A percentile compares a stretch with the other conserved stretches of the same genome.
phyloP scores from a whole-genome alignment of 192 early-diverging fungal species.

The Linnemannia hyalina region DNA sequence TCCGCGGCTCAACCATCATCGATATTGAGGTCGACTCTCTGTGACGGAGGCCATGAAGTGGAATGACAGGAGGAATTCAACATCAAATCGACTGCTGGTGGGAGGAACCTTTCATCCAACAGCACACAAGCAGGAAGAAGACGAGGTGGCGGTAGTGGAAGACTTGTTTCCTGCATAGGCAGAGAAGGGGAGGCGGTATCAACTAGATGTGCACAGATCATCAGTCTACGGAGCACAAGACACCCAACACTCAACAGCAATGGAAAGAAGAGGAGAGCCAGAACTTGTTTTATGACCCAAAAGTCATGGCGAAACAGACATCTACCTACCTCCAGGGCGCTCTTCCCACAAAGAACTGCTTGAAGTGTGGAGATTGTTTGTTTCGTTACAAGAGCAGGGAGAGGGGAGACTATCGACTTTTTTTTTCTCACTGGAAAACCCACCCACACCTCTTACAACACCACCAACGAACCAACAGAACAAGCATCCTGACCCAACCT shows the following conservation, averaged over 20 bases:
- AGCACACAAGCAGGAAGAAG: not conserved
- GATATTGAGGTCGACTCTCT: not conserved
- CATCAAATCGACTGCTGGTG: not conserved
- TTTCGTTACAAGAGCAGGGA: not conserved
- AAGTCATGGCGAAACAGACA: slow-evolving; percentile 10
- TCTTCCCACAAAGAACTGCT: not conserved
- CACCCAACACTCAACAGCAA: not conserved
- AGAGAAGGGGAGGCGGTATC: not conserved
- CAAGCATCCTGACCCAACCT: not conserved
- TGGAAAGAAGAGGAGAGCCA: not conserved
- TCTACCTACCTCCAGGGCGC: not conserved
- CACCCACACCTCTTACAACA: not conserved
- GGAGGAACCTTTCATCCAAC: not conserved
- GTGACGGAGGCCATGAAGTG: not conserved
- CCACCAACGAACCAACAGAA: not conserved
- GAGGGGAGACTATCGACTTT: not conserved
- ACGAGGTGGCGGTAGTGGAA: not conserved
- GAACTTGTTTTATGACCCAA: not conserved
- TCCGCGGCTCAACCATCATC: not conserved
- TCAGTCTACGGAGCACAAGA: not conserved
- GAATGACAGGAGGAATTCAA: not conserved
- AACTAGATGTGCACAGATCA: too few species aligned
- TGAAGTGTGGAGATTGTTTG: not conserved
- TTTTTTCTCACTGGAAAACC: not conserved
- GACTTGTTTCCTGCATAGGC: too few species aligned